Conservation (phyloP, 192 early-diverging fungal genomes). For the Dispira parvispora region DNA sequence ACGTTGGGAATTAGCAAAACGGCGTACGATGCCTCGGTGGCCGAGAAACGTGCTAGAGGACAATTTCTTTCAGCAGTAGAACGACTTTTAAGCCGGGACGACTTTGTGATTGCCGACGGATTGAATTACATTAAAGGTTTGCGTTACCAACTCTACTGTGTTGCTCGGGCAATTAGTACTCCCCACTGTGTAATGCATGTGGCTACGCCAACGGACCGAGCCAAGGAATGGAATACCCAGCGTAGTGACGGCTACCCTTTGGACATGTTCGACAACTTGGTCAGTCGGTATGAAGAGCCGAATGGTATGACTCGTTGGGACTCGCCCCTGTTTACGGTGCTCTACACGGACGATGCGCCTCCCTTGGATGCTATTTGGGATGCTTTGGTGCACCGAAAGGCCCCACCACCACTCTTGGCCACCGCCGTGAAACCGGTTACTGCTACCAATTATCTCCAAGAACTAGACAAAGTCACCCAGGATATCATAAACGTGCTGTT, state of each 20-base stretch:
- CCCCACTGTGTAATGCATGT: slow-evolving; percentile 73
- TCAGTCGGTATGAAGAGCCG: slow-evolving; percentile 88
- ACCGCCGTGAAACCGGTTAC: slow-evolving; percentile 80
- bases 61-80: slow-evolving; percentile 80
- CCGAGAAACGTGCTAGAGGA: slow-evolving; percentile 84
- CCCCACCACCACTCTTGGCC: slow-evolving; percentile 68
- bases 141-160: slow-evolving; percentile 89
- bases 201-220: slow-evolving; percentile 34
- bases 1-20: slow-evolving; percentile 35
- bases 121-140: slow-evolving; percentile 99
- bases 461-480: slow-evolving; percentile 69
- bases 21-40: slow-evolving; percentile 38
- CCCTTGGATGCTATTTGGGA: slow-evolving; percentile 59
- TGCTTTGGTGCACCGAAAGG: slow-evolving; percentile 49
- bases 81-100: slow-evolving; percentile 60
- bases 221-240: slow-evolving; percentile 35
- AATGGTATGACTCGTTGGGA: slow-evolving; percentile 86
- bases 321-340: slow-evolving; percentile 80
- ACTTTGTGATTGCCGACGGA: slow-evolving; percentile 81
- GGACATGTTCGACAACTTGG: slow-evolving; percentile 52
- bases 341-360: slow-evolving; percentile 43
- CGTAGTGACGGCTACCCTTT: slow-evolving; percentile 24
- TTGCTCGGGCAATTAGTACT: slow-evolving; percentile 67
- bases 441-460: slow-evolving; percentile 81
- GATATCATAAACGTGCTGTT: slow-evolving; percentile 62